Evolutionary conservation across 2,329 filamentous ascomycete genomes (phyloP), one percentile per base, ranked within the genome.

Genomic region (Sporothrix dimorphospora): DNA sequence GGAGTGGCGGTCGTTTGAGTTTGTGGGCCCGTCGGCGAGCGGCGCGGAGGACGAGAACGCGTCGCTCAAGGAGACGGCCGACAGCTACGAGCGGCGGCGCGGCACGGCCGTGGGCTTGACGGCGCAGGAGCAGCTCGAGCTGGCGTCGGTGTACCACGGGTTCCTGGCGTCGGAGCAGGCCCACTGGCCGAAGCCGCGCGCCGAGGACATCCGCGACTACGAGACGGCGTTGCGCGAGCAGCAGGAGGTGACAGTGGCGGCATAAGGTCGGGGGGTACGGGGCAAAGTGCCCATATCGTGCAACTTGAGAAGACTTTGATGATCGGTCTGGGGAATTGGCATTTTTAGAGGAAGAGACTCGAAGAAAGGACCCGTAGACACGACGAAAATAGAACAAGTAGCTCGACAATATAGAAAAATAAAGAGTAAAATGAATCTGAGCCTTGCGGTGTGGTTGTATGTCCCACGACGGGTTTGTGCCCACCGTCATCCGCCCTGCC

Each of bases 1-100:
- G 69, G 92, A 94, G 81, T 90, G 84, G 78, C 88, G 92, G 72
- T 89, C 89, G 5, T 94, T 90, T 79, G 82, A 84, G 65, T 93
- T 94, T 78, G 84, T 80, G 12, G 30, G 30, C 30, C 30, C 30
- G 30, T 34, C 30, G 30, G 30, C 30, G 30, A 34, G 30, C 30
- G 81, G 80, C 0, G 85, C 86, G 69, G 78, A 81, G 21, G 86
- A 90, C 72, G 79, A 81, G 2, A 69, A 85, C 27, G 86, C 85
- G 3, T 78, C 78, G 1, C 76, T 89, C 11, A 77, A 78, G 63
- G 87, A 89, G 80, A 87, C 85, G 9, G 75, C 80, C 14, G 80
- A 82, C 74, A 88, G 86, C 78, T 84, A 84, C 81, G 76, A 79
- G 30, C 79, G 81, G 69, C 81, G 86, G 47, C 78, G 81, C 34